Base-by-base conservation (phyloP, 768 basidiomycete species). In the Chlorophyllum brunneum region DNA sequence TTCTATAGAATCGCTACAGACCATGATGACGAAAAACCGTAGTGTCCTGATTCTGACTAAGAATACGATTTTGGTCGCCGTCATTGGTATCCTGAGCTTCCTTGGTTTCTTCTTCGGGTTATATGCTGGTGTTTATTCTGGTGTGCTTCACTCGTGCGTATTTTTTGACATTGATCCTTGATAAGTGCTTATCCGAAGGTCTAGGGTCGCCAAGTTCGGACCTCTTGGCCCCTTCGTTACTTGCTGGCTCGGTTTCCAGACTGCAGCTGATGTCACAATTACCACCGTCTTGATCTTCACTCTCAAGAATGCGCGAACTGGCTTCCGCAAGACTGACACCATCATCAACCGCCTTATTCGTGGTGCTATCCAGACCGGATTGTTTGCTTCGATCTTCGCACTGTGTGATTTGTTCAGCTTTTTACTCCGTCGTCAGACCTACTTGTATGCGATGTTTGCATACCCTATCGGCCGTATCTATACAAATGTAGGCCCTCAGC, bases 291-390 rank as follows among this genome's bases (percentile, higher is more conserved):
- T 64, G 22, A 54, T 48, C 8, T 61, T 29, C 37, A 60, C 71
- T n/a, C 67, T 78, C 24, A 55, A 58, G 41, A 67, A 67, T 29
- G 72, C 73, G 7, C 74, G 48, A 30, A 81, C 80, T 13, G 80
- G 81, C 15, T 77, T 80, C 63, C 66, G 65, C 13, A 73, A 65
- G 56, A 82, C 75, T 4, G 78, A 83, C 56, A 76, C 69, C 0
- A 69, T 80, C 49, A 75, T 80, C 57, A 77, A 78, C 51, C 73
- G 76, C 29, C 66, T 81, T 2, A 80, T 81, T 54, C 75, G 77
- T 48, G 79, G 79, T 23, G 78, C 79, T 8, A 62, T 81, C 27
- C 78, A 80, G 55, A 81, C 80, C 3, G 79, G 80, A 34, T 55
- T 78, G 4, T 80, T 81, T 52, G 76, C 73, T 10, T 73, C 75